Conservation (phyloP, 2,329 filamentous ascomycete genomes). For the Cercospora zeina region DNA sequence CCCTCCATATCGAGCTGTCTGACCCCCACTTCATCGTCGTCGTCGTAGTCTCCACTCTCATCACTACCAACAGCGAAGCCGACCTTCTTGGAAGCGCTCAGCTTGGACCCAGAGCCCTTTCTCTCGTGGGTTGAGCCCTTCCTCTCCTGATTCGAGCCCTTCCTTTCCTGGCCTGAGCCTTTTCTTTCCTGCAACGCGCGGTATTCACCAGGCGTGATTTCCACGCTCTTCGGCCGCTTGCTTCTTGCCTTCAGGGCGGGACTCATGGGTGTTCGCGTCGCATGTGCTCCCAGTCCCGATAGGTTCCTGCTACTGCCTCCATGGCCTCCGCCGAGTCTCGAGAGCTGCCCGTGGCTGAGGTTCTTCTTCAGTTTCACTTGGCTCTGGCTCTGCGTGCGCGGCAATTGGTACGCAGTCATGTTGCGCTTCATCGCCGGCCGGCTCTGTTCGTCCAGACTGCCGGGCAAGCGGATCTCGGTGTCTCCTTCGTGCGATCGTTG, state of each 20-base stretch:
- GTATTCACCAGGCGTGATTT: constrained; percentile 25
- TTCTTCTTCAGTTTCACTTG: constrained; percentile 42
- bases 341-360: constrained; percentile 50
- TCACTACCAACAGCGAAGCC: constrained; percentile 39
- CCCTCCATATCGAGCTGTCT: constrained; percentile 34
- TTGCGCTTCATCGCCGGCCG: constrained; percentile 37
- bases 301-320: constrained; percentile 42
- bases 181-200: constrained; percentile 15
- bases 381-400: constrained; percentile 34
- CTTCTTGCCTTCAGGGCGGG: constrained; percentile 36
- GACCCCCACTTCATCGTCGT: constrained; percentile 30
- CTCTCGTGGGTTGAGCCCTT: constrained; percentile 19
- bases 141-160: constrained; percentile 6
- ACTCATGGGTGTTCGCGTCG: constrained; percentile 32
- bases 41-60: constrained; percentile 30
- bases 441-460: constrained; percentile 36
- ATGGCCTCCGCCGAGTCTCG: constrained; percentile 41
- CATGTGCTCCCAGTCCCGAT: constrained; percentile 27
- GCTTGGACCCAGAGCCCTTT: constrained; percentile 18
- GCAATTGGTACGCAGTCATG: constrained; percentile 37
- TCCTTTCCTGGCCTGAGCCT: constrained; percentile 19
- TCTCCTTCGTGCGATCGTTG: constrained; percentile 38
- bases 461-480: constrained; percentile 40
- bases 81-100: constrained; percentile 33
- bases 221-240: constrained; percentile 38